Percentiles rank a stretch among this genome's conserved stretches.
Conservation (phyloP, 169 alveolate species). For the Toxoplasma gondii region DNA sequence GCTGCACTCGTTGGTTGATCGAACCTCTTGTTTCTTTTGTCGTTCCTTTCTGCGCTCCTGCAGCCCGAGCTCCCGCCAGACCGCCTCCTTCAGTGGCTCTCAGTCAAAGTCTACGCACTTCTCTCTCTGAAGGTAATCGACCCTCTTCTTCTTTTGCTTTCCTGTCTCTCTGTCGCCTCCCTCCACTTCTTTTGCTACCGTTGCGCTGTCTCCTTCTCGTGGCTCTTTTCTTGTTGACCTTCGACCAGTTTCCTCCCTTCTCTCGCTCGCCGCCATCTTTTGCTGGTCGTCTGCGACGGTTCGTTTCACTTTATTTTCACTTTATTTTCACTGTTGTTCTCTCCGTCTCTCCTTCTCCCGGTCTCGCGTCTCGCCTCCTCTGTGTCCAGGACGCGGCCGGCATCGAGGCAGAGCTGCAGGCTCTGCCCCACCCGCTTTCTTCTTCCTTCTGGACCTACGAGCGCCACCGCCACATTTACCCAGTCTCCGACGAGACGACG, state of each 20-base stretch:
- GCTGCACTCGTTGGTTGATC: no score
- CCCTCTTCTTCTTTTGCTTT: not conserved
- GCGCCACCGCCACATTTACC: not conserved
- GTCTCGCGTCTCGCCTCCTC: no score
- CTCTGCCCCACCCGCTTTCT: not conserved
- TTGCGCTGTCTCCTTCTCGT: not conserved
- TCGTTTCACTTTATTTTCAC: not conserved
- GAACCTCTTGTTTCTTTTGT: no score
- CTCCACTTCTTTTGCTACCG: not conserved
- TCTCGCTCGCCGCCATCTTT: not conserved
- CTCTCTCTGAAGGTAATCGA: slow-evolving; percentile 23
- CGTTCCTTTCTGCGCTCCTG: no score
- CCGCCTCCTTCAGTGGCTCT: not conserved
- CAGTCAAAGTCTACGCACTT: slow-evolving; percentile 2
- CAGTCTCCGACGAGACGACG: not conserved
- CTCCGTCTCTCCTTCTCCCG: no score
- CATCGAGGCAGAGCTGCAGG: not conserved
- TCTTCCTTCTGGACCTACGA: slow-evolving; percentile 1
- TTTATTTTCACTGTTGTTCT: no score
- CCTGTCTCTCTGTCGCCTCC: not conserved
- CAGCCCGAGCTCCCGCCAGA: not conserved
- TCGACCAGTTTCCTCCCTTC: not conserved
- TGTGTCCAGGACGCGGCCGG: not conserved
- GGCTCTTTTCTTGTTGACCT: not conserved
- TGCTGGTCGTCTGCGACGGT: not conserved